Conservation (phyloP, 2,329 filamentous ascomycete genomes). For the Blastomyces silverae region DNA sequence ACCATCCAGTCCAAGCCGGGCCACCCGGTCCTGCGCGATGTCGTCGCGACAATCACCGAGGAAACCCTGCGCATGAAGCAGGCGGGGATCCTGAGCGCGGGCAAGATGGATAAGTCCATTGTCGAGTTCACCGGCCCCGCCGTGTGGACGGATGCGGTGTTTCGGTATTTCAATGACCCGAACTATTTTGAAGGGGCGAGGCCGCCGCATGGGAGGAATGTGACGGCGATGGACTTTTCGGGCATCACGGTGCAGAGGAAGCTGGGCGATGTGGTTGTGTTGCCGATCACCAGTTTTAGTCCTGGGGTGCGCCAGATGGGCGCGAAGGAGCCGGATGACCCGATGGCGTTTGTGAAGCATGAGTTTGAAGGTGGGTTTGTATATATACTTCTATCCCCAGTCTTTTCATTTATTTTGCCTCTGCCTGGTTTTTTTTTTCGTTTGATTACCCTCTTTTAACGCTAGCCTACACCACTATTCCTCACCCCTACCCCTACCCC, state of each 20-base stretch:
- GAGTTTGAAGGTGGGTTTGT: constrained; percentile 74
- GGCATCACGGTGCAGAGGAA: constrained; percentile 76
- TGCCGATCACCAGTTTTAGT: constrained; percentile 96
- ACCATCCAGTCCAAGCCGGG: constrained; percentile 94
- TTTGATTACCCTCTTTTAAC: too few relatives aligned
- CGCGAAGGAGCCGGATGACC: constrained; percentile 77
- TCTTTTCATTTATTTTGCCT: not conserved
- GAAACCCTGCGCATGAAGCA: constrained; percentile 69
- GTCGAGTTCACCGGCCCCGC: constrained; percentile 93
- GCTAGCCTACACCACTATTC: too few relatives aligned
- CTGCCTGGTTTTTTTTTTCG: too few relatives aligned
- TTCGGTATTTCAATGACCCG: constrained; percentile 87
- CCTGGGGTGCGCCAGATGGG: constrained; percentile 92
- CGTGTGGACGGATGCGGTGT: constrained; percentile 87
- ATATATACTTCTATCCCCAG: not conserved
- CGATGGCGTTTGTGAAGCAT: constrained; percentile 96
- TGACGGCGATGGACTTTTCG: constrained; percentile 84
- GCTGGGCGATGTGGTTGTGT: constrained; percentile 84
- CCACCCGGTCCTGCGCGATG: constrained; percentile 81
- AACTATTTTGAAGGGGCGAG: constrained; percentile 72
- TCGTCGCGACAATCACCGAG: constrained; percentile 78
- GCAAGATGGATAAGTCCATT: constrained; percentile 63
- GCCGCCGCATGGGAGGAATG: constrained; percentile 57
- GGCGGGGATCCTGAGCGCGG: constrained; percentile 55
- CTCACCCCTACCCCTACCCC: not conserved